These are phyloP conservation scores for Calonectria hawksworthii DNA, from an alignment of 2,329 filamentous ascomycete species.

Conservation along the genomic window DNA sequence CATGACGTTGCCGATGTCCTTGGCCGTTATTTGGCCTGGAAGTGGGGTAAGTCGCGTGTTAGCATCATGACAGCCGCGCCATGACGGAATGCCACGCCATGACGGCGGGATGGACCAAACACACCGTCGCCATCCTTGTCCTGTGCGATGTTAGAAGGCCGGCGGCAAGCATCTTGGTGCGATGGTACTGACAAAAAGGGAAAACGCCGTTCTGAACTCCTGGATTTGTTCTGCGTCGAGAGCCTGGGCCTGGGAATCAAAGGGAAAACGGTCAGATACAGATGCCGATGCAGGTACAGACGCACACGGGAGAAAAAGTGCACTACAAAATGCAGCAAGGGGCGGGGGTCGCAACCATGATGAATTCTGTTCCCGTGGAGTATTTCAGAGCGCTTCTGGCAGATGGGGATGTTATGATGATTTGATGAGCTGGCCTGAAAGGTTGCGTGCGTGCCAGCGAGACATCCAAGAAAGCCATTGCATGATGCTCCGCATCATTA, in stretches of 20 bases:
- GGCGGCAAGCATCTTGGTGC: background rate
- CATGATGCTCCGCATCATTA: background rate
- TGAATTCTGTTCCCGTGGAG: background rate
- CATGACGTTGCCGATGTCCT: conserved; percentile 92
- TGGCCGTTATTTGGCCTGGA: conserved; percentile 89
- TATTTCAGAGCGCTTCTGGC: background rate
- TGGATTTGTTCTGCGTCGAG: conserved; percentile 99
- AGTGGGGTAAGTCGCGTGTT: conserved; percentile 10
- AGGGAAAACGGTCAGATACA: background rate
- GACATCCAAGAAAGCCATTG: background rate
- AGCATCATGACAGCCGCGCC: background rate
- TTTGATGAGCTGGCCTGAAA: background rate
- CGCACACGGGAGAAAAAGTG: background rate
- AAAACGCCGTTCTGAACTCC: conserved; percentile 99
- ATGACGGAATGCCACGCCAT: background rate
- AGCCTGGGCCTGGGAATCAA: conserved; percentile 82
- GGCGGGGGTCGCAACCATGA: background rate
- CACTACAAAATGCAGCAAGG: background rate
- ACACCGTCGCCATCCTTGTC: conserved; percentile 92
- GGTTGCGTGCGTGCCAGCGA: background rate
- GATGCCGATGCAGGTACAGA: background rate
- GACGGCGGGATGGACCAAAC: conserved; percentile 53
- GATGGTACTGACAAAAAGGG: conserved; percentile 88
- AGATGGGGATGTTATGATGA: background rate
- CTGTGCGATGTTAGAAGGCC: conserved; percentile 56